Evolutionary conservation across 177 flowering plant genomes (phyloP).

Genomic region (Vitis hybrid): DNA sequence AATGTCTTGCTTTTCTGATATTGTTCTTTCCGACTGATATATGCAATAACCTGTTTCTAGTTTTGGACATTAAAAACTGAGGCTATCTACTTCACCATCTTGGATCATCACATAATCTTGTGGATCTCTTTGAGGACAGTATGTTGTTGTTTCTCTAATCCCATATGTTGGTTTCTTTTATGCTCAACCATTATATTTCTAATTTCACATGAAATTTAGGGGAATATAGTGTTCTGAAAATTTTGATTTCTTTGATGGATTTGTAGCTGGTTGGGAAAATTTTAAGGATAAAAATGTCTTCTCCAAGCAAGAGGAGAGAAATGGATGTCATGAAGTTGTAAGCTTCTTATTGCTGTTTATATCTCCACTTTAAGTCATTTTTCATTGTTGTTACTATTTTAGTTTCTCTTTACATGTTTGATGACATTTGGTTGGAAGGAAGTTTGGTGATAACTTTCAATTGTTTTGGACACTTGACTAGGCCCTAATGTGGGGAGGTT

Average conservation of each 20-base stretch:
- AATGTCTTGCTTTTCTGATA: not conserved
- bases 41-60: not conserved
- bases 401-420: not conserved
- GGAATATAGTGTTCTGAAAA: not conserved
- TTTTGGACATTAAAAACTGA: not conserved
- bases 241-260: not conserved
- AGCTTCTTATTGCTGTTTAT: slow-evolving; percentile 17
- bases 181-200: not conserved
- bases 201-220: not conserved
- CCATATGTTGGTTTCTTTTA: not conserved
- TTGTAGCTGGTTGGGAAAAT: slow-evolving; percentile 6
- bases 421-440: too few species aligned
- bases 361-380: not conserved
- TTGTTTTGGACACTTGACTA: not conserved
- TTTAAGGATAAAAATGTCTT: slow-evolving; percentile 49
- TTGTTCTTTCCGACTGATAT: not conserved
- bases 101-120: not conserved
- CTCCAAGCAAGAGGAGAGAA: slow-evolving; percentile 85
- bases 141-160: slow-evolving; percentile 4
- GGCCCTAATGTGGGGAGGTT: not conserved
- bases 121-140: not conserved
- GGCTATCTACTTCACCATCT: slow-evolving; percentile 3
- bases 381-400: not conserved
- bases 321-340: slow-evolving; percentile 92
- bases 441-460: not conserved